These are phyloP conservation scores for Aspergillus terreus DNA, from an alignment of 2,329 filamentous ascomycete genomes.

Conservation along the genomic window DNA sequence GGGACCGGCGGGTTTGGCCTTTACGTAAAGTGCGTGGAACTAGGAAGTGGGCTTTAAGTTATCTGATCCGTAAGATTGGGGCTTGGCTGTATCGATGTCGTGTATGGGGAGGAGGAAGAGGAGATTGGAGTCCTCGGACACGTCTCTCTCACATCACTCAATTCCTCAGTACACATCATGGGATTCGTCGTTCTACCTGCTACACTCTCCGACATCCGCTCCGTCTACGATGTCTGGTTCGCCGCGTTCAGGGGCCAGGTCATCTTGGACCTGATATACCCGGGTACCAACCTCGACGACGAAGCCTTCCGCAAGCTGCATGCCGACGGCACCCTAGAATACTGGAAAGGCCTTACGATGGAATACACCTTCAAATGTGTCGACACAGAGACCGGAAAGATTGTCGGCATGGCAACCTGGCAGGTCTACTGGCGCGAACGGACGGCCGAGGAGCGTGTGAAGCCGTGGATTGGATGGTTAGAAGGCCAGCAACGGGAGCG, in stretches of 20 bases:
- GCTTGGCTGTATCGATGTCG: not conserved
- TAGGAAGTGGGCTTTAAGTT: not conserved
- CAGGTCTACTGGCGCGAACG: constrained; percentile 41
- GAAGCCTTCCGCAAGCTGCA: not conserved
- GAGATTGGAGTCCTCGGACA: too few species aligned
- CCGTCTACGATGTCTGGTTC: constrained; percentile 1
- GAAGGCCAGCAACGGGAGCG: constrained; percentile 42
- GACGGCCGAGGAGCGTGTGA: constrained; percentile 41
- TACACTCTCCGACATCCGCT: not conserved
- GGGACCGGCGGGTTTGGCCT: not conserved
- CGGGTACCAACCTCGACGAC: not conserved
- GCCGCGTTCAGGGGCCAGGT: not conserved
- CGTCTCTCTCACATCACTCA: too few species aligned
- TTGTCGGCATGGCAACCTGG: constrained; percentile 48
- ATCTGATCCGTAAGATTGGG: not conserved
- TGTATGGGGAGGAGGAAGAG: not conserved
- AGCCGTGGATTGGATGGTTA: constrained; percentile 46
- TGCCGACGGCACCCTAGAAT: not conserved
- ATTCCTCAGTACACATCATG: not conserved
- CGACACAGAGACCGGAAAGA: constrained; percentile 41
- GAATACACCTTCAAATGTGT: not conserved
- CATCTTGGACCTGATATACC: not conserved
- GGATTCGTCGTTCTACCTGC: not conserved
- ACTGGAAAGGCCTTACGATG: not conserved
- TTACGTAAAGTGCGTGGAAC: not conserved